Evolutionary conservation across 805 yeast genomes (phyloP).

Genomic region (Candida gorgasii): DNA sequence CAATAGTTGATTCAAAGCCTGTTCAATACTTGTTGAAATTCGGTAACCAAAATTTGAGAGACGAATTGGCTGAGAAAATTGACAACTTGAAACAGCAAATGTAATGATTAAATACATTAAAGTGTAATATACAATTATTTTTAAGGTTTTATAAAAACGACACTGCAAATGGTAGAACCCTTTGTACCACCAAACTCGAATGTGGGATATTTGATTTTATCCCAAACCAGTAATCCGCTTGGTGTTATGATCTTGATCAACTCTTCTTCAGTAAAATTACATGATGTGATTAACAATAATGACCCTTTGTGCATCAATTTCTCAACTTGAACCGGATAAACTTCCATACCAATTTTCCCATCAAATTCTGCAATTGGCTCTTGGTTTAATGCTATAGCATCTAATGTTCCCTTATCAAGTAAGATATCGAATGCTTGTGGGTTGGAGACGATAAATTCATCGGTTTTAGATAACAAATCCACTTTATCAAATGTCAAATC

Average conservation of each 20-base stretch:
- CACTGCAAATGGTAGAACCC: slow-evolving; percentile 85
- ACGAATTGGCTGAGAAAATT: slow-evolving; percentile 55
- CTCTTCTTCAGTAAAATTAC: slow-evolving; percentile 89
- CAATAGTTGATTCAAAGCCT: slow-evolving; percentile 59
- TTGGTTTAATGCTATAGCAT: slow-evolving; percentile 90
- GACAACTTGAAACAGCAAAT: slow-evolving; percentile 29
- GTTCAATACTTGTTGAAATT: slow-evolving; percentile 82
- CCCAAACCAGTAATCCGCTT: slow-evolving; percentile 58
- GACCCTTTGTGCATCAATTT: slow-evolving; percentile 58
- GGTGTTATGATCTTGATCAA: slow-evolving; percentile 54
- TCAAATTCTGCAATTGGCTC: slow-evolving; percentile 42
- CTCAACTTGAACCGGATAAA: slow-evolving; percentile 62
- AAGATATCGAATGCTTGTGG: slow-evolving; percentile 64
- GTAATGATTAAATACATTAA: neutral
- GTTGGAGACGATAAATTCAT: slow-evolving; percentile 37
- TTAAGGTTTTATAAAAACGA: slow-evolving; percentile 60
- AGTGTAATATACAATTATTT: neutral
- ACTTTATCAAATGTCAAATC: slow-evolving; percentile 60
- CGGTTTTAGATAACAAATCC: slow-evolving; percentile 57
- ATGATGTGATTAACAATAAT: slow-evolving; percentile 76
- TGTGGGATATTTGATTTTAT: slow-evolving; percentile 70
- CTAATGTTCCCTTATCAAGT: slow-evolving; percentile 93
- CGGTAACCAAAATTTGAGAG: slow-evolving; percentile 60
- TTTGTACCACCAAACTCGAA: slow-evolving; percentile 87
- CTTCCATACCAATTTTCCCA: slow-evolving; percentile 50